Percentiles rank a stretch among this genome's conserved stretches.
These are phyloP conservation scores for Solanum dulcamara DNA, from an alignment of 257 asterid species.

Conservation along the genomic window DNA sequence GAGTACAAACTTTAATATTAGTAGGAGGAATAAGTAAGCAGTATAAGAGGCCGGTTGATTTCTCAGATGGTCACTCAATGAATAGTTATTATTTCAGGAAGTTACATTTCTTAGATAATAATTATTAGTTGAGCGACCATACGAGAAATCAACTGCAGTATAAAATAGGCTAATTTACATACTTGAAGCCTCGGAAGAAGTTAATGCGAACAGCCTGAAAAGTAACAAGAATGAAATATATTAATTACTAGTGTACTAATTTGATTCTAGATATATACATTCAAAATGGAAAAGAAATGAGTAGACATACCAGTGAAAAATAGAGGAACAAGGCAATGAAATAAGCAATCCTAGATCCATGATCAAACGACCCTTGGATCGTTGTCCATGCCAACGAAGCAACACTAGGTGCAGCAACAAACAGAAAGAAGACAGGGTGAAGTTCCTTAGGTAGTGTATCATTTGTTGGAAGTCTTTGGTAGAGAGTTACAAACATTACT, in stretches of 20 bases:
- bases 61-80: background rate
- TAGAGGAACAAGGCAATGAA: conserved; percentile 93
- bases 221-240: background rate
- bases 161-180: background rate
- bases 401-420: conserved; percentile 86
- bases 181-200: conserved; percentile 84
- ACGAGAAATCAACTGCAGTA: background rate
- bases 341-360: conserved; percentile 54
- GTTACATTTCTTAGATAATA: too few relatives aligned
- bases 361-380: conserved; percentile 63
- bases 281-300: background rate
- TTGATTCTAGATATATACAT: background rate
- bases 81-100: background rate
- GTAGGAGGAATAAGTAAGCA: background rate
- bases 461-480: conserved; percentile 88
- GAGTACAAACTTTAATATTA: background rate
- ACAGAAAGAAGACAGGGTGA: conserved; percentile 88
- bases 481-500: conserved; percentile 75
- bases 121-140: background rate
- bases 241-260: background rate
- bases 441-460: conserved; percentile 83
- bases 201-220: conserved; percentile 72
- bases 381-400: conserved; percentile 92
- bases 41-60: background rate
- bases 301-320: conserved; percentile 48